phyloP scores from a whole-genome alignment of 345 rosid genomes.

The Populus simonii region DNA sequence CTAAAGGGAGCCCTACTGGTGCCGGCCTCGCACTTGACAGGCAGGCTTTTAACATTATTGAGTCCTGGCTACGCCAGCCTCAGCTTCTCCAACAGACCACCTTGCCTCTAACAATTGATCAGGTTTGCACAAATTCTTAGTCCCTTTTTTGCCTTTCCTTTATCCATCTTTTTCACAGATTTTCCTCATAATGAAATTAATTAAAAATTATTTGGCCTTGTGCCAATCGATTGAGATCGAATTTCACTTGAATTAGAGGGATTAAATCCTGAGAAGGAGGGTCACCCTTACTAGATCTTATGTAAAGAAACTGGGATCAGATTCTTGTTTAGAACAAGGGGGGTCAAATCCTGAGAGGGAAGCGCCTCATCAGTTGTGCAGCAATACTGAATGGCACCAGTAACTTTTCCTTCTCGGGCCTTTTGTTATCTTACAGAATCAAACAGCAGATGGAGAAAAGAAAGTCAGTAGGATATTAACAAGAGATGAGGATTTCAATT shows the following conservation, averaged over 20 bases:
- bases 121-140: slow-evolving; percentile 22
- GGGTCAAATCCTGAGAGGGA: background rate
- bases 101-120: slow-evolving; percentile 56
- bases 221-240: background rate
- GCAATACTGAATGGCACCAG: no score
- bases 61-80: slow-evolving; percentile 55
- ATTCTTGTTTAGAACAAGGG: background rate
- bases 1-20: slow-evolving; percentile 70
- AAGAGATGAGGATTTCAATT: slow-evolving; percentile 65
- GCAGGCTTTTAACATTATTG: slow-evolving; percentile 43
- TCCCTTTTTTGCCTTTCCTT: no score
- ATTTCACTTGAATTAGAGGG: no score
- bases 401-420: background rate
- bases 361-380: background rate
- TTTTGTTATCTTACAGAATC: slow-evolving; percentile 44
- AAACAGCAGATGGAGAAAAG: slow-evolving; percentile 43
- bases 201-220: background rate
- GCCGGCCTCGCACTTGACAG: slow-evolving; percentile 73
- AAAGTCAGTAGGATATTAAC: slow-evolving; percentile 32
- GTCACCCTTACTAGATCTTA: no score
- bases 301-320: background rate
- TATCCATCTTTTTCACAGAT: no score
- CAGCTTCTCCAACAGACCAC: slow-evolving; percentile 44
- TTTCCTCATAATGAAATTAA: no score
- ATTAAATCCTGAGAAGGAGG: no score